phyloP scores from a whole-genome alignment of 257 asterid genomes.

The Petunia axillaris region DNA sequence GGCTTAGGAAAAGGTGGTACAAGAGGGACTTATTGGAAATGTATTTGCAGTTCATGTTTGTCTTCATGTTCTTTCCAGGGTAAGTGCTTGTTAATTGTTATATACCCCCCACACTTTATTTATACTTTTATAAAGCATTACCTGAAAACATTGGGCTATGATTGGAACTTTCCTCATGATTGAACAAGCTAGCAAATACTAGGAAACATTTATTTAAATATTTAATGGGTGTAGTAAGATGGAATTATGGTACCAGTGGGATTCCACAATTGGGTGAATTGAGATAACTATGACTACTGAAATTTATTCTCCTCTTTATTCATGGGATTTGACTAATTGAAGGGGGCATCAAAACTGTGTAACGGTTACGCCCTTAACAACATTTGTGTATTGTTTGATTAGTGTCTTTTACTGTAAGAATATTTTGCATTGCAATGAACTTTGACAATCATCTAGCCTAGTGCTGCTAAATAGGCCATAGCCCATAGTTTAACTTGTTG shows the following conservation, averaged over 20 bases:
- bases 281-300: neutral
- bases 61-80: constrained; percentile 86
- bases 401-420: no score
- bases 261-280: neutral
- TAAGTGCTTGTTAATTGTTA: constrained; percentile 35
- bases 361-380: neutral
- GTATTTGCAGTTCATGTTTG: constrained; percentile 88
- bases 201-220: no score
- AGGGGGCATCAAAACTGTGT: no score
- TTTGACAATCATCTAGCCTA: neutral
- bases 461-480: neutral
- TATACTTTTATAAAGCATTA: neutral
- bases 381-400: neutral
- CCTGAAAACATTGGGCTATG: no score
- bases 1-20: constrained; percentile 90
- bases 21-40: constrained; percentile 73
- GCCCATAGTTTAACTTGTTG: neutral
- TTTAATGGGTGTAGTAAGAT: neutral
- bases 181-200: no score
- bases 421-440: neutral
- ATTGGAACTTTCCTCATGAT: no score
- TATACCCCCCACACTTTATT: neutral
- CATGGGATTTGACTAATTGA: neutral
- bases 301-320: no score
- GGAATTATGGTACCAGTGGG: neutral